Evolutionary conservation across 2,329 filamentous ascomycete genomes (phyloP).

Genomic region (Fusarium sp.): DNA sequence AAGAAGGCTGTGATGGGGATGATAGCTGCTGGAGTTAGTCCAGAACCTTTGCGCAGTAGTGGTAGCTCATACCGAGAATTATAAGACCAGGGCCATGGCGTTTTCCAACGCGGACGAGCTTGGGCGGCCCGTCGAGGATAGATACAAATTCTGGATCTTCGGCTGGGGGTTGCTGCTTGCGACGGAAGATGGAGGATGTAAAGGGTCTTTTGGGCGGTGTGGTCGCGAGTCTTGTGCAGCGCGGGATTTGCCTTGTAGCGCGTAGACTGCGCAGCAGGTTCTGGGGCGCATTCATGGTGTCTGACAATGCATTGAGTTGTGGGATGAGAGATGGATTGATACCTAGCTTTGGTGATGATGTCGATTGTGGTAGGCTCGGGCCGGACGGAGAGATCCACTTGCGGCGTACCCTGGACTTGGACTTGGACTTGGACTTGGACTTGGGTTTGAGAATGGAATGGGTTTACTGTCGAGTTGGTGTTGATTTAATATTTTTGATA

Average conservation of each 20-base stretch:
- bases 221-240: slow-evolving; percentile 23
- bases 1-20: slow-evolving; percentile 92
- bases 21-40: slow-evolving; percentile 62
- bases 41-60: neutral
- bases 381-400: slow-evolving; percentile 20
- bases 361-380: slow-evolving; percentile 27
- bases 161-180: slow-evolving; percentile 60
- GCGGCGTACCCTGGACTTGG: neutral
- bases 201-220: slow-evolving; percentile 29
- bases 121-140: slow-evolving; percentile 85
- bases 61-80: slow-evolving; percentile 68
- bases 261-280: slow-evolving; percentile 45
- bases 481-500: neutral
- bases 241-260: slow-evolving; percentile 21
- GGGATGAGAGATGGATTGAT: slow-evolving; percentile 1
- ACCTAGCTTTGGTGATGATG: slow-evolving; percentile 26
- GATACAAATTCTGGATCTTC: slow-evolving; percentile 86
- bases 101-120: slow-evolving; percentile 78
- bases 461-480: neutral
- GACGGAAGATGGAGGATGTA: slow-evolving; percentile 35
- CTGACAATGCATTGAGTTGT: slow-evolving; percentile 21
- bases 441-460: neutral
- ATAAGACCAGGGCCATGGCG: slow-evolving; percentile 83
- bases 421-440: neutral
- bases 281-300: slow-evolving; percentile 46